Percentiles rank a stretch among this genome's conserved stretches.
Conservation (phyloP, 1,139 yeast genomes). For the Ogataea hybrid region DNA sequence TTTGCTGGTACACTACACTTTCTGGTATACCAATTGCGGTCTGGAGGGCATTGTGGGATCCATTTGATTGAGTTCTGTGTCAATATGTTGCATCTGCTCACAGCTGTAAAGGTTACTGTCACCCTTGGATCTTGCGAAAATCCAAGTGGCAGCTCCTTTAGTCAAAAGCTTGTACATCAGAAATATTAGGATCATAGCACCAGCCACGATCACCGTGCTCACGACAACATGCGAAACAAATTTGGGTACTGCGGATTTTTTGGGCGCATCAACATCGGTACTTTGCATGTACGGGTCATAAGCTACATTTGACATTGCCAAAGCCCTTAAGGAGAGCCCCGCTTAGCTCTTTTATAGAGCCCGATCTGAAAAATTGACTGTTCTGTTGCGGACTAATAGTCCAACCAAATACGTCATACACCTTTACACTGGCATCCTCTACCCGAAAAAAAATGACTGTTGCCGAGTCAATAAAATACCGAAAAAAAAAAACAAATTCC, state of each 20-base stretch:
- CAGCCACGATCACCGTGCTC: constrained; percentile 8
- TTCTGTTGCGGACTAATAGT: neutral
- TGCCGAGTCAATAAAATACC: neutral
- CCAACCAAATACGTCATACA: neutral
- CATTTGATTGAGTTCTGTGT: neutral
- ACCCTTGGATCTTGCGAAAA: neutral
- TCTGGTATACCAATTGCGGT: constrained; percentile 1
- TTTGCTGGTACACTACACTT: constrained; percentile 1
- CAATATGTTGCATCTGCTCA: constrained; percentile 6
- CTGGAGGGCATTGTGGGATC: constrained; percentile 5
- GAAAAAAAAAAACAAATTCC: neutral
- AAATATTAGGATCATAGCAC: constrained; percentile 6
- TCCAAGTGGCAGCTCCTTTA: neutral
- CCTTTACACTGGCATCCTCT: neutral
- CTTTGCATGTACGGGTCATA: constrained; percentile 3
- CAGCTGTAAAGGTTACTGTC: constrained; percentile 6
- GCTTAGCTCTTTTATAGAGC: neutral
- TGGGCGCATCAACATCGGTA: neutral
- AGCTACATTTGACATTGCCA: constrained; percentile 5
- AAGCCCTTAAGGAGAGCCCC: neutral
- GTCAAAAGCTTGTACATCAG: constrained; percentile 6
- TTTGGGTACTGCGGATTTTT: constrained; percentile 4
- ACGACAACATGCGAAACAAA: constrained; percentile 5
- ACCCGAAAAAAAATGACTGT: neutral
- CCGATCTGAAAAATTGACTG: neutral